Evolutionary conservation across 2,329 filamentous ascomycete species (phyloP), one percentile per base, ranked within the genome.

Genomic region (Paraphoma chrysanthemicola): DNA sequence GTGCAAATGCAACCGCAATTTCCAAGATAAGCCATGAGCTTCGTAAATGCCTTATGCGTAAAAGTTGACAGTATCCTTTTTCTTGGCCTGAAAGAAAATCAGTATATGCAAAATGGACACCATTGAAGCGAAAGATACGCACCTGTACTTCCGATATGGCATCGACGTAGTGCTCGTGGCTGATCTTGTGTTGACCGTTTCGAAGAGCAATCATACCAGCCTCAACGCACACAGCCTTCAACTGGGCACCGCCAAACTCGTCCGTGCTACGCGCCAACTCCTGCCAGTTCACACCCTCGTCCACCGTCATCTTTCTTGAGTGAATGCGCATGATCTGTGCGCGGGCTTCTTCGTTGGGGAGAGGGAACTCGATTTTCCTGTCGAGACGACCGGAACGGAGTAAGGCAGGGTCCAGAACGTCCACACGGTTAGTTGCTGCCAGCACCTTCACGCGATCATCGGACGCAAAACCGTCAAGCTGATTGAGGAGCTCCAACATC

Each of bases 141-240:
- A 71, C 89, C 78, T 93, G 92, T 69, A 99, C 95, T 80, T 99
- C 95, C 38, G 93, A 87, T 78, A 99, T 98, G 59, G 95, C 95
- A 83, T 99, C 95, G 48, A 99, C 95, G 75, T 98, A 99, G 79
- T 99, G 92, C 82, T 99, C 95, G 77, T 99, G 95, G 57, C 90
- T 91, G 74, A 99, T 95, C 86, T 97, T 97, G 80, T 90, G 93
- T 84, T 96, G 93, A 59, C 95, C 95, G 77, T 90, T 92, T 68
- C 95, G 87, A 73, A 99, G 83, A 29, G 95, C 95, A 80, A 99
- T 99, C 95, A 99, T 99, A 76, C 95, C 95, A 49, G 95, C 95
- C 82, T 99, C 95, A 28, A 99, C 95, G 78, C 95, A 99, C 18
- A 99, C 95, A 43, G 95, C 95, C 85, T 99, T 99, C 68, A 99